phyloP scores from a whole-genome alignment of 2,329 filamentous ascomycete species.

The Periconia digitata region DNA sequence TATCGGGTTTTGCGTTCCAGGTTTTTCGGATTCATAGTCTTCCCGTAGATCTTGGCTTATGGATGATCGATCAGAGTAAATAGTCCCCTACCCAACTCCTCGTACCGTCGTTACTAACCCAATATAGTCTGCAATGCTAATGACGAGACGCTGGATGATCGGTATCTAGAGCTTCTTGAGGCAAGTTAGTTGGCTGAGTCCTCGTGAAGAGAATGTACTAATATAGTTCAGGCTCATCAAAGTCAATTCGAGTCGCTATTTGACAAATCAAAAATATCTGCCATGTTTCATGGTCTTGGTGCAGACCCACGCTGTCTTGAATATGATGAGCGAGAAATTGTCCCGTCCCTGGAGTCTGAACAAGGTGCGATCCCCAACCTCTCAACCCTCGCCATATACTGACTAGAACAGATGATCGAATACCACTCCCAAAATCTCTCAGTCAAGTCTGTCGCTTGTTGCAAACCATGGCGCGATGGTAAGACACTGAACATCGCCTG shows the following conservation, averaged over 20 bases:
- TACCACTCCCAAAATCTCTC: slow-evolving; percentile 22
- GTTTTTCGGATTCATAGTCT: slow-evolving; percentile 41
- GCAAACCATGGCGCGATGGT: slow-evolving; percentile 28
- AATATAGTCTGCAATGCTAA: slow-evolving; percentile 30
- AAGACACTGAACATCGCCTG: slow-evolving; percentile 2
- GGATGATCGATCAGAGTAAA: slow-evolving; percentile 46
- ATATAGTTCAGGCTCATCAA: slow-evolving; percentile 15
- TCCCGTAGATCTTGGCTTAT: slow-evolving; percentile 42
- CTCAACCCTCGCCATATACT: background rate
- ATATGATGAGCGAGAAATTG: background rate
- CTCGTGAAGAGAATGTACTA: slow-evolving; percentile 5
- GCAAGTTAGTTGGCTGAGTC: slow-evolving; percentile 8
- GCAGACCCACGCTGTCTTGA: slow-evolving; percentile 43
- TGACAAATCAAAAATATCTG: slow-evolving; percentile 47
- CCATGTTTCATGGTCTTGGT: slow-evolving; percentile 62
- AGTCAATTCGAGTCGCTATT: slow-evolving; percentile 36
- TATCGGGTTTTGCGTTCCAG: slow-evolving; percentile 45
- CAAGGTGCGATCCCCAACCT: slow-evolving; percentile 3
- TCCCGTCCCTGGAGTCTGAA: slow-evolving; percentile 10
- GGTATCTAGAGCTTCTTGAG: slow-evolving; percentile 36
- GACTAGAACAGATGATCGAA: slow-evolving; percentile 7
- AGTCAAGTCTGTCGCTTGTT: slow-evolving; percentile 26
- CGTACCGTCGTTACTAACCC: slow-evolving; percentile 14
- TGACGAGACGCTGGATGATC: slow-evolving; percentile 39
- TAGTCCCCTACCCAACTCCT: background rate